Evolutionary conservation across 352 stramenopile species (phyloP).

Genomic region (Aphanomyces astaci): DNA sequence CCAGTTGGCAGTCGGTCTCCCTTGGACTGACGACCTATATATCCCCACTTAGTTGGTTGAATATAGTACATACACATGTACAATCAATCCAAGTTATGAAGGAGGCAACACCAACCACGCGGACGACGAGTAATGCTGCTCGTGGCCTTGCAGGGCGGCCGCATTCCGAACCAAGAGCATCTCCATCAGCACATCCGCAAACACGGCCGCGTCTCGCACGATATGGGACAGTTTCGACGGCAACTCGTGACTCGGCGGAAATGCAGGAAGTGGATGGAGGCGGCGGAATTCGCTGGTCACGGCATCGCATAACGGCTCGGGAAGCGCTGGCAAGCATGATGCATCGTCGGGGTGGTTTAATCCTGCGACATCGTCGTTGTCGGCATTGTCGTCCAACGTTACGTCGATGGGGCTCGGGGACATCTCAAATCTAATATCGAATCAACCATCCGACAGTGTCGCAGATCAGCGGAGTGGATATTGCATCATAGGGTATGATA

Average conservation of each 20-base stretch:
- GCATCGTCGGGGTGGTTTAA: background rate
- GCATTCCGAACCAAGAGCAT: conserved; percentile 8
- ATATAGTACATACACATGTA: too few relatives aligned
- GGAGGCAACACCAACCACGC: too few relatives aligned
- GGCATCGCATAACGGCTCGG: background rate
- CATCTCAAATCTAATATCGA: conserved; percentile 11
- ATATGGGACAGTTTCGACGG: conserved; percentile 1
- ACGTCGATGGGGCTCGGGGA: background rate
- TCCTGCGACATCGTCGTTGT: background rate
- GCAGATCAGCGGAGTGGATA: too few relatives aligned
- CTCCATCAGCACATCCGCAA: conserved; percentile 12
- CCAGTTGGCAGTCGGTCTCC: conserved; percentile 8
- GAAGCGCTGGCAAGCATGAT: background rate
- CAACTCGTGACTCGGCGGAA: background rate
- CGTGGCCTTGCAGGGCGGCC: conserved; percentile 15
- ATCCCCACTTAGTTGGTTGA: background rate
- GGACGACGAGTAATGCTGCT: background rate
- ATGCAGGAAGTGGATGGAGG: background rate
- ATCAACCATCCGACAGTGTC: background rate
- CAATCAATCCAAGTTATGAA: too few relatives aligned
- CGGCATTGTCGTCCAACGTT: conserved; percentile 6
- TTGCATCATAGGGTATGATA: too few relatives aligned
- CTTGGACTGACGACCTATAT: conserved; percentile 14
- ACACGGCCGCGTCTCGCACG: background rate
- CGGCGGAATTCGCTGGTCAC: conserved; percentile 1